Evolutionary conservation across 2,329 filamentous ascomycete genomes (phyloP).

Genomic region (Trichoderma sp.): DNA sequence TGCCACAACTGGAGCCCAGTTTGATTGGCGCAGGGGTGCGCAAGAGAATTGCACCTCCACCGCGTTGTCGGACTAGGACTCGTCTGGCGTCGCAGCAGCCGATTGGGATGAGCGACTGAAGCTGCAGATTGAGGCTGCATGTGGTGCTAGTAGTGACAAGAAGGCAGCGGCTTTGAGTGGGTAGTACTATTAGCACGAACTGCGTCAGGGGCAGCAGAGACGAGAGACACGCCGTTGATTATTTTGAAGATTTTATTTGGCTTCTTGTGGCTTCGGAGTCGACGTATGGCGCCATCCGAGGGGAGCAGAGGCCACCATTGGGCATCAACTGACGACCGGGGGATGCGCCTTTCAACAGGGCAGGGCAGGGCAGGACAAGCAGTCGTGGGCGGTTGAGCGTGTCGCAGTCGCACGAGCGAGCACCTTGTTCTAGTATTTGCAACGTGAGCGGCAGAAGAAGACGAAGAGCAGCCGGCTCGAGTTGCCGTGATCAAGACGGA

Average conservation of each 20-base stretch:
- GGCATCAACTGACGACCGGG: slow-evolving; percentile 8
- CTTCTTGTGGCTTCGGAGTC: too few species aligned
- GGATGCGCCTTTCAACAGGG: not conserved
- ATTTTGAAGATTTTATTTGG: not conserved
- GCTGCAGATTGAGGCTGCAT: not conserved
- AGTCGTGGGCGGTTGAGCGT: not conserved
- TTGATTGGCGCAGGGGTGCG: slow-evolving; percentile 26
- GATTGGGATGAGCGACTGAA: too few species aligned
- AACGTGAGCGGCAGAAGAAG: slow-evolving; percentile 4
- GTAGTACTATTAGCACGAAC: not conserved
- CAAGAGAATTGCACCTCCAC: slow-evolving; percentile 15
- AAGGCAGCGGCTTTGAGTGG: too few species aligned
- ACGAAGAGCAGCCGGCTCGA: slow-evolving; percentile 10
- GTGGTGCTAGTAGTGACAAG: not conserved
- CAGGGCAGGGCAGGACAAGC: not conserved
- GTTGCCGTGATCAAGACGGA: not conserved
- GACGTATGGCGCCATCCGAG: slow-evolving; percentile 15
- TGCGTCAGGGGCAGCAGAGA: slow-evolving; percentile 15
- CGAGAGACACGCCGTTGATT: slow-evolving; percentile 8
- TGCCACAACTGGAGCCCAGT: slow-evolving; percentile 1
- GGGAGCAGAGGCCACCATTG: not conserved
- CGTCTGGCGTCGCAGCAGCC: not conserved
- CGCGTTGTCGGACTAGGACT: slow-evolving; percentile 1
- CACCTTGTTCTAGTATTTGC: not conserved
- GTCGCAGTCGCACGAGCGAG: slow-evolving; percentile 5